Evolutionary conservation across 352 stramenopile species (phyloP).

Genomic region (Globisporangium perplexum): DNA sequence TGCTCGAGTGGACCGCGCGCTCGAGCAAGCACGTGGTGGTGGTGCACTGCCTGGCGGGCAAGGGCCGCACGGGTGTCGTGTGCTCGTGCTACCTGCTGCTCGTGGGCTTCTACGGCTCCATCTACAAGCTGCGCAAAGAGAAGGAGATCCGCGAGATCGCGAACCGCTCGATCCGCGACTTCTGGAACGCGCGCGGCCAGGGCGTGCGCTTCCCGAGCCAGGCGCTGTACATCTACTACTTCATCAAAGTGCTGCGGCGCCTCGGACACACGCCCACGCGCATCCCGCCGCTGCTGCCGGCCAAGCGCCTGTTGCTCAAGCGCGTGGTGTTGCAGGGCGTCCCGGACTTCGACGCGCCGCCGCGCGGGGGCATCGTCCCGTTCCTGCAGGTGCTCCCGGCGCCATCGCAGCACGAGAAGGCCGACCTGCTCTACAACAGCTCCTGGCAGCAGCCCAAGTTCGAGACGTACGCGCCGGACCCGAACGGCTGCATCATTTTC

Average conservation of each 20-base stretch:
- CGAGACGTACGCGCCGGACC: constrained; percentile 51
- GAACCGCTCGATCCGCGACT: constrained; percentile 65
- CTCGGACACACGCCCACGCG: constrained; percentile 39
- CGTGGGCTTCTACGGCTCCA: constrained; percentile 63
- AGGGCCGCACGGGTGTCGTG: constrained; percentile 76
- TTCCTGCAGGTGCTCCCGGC: constrained; percentile 64
- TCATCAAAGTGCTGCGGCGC: constrained; percentile 59
- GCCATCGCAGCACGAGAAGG: constrained; percentile 50
- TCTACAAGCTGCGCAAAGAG: constrained; percentile 63
- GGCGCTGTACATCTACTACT: constrained; percentile 87
- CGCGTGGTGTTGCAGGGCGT: constrained; percentile 66
- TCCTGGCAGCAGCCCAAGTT: constrained; percentile 63
- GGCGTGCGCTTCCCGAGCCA: constrained; percentile 81
- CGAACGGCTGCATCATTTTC: constrained; percentile 46
- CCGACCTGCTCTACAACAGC: constrained; percentile 61
- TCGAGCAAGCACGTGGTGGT: constrained; percentile 68
- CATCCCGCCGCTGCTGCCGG: constrained; percentile 45
- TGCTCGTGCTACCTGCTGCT: constrained; percentile 80
- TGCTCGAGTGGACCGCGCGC: constrained; percentile 67
- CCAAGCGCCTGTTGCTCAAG: constrained; percentile 56
- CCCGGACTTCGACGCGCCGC: constrained; percentile 66
- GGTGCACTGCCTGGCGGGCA: constrained; percentile 76
- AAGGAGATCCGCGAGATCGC: constrained; percentile 56
- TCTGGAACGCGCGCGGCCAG: constrained; percentile 71
- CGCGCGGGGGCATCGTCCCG: constrained; percentile 47